These are phyloP conservation scores for Taphrina communis DNA, from an alignment of 1,139 yeast genomes.

Conservation along the genomic window DNA sequence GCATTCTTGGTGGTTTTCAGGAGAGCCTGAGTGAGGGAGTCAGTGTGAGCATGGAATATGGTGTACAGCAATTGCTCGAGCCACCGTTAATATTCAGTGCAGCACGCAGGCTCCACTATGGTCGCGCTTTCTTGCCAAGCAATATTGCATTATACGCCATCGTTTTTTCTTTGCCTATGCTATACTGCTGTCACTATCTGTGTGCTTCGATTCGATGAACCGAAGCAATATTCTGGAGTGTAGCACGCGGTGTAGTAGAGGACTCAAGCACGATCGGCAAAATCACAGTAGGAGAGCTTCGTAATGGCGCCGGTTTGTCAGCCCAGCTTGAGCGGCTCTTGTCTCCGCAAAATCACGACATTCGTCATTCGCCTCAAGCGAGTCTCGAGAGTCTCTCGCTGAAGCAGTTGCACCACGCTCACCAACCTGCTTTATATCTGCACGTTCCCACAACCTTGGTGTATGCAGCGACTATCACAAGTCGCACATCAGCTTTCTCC, in stretches of 20 bases:
- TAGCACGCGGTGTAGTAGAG: no score
- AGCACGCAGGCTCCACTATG: neutral
- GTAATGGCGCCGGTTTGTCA: no score
- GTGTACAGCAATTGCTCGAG: neutral
- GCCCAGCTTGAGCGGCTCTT: neutral
- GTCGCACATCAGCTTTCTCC: neutral
- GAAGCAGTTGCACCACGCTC: neutral
- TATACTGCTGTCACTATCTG: no score
- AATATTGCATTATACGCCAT: no score
- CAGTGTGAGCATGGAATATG: neutral
- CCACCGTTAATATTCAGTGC: neutral
- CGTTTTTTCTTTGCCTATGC: no score
- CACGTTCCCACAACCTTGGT: neutral
- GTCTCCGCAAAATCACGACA: constrained; percentile 1
- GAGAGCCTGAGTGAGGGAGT: neutral
- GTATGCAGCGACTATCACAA: constrained; percentile 12
- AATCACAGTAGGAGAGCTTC: no score
- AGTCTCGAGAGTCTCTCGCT: neutral
- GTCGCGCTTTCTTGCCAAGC: neutral
- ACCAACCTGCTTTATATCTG: neutral
- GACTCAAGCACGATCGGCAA: no score
- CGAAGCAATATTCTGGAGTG: no score
- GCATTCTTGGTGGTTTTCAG: neutral
- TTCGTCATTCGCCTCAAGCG: constrained; percentile 9
- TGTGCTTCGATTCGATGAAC: no score